Base-by-base conservation (phyloP, 2,329 filamentous ascomycete species). In the Monilinia laxa region DNA sequence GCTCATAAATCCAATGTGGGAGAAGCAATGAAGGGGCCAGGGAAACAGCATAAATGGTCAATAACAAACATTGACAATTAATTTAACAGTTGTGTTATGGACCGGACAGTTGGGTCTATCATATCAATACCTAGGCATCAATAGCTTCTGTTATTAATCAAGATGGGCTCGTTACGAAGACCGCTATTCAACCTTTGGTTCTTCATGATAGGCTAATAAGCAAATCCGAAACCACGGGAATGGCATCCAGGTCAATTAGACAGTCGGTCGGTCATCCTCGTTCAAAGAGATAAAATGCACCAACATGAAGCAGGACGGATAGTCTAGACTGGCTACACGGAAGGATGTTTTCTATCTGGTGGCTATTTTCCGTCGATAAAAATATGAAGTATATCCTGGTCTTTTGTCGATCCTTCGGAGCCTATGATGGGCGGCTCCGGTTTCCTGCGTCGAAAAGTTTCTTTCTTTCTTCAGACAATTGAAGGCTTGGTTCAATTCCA, bases 181-280 rank as follows among this genome's bases (percentile, higher is more conserved):
- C 49, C 42, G 25, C 40, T 47, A 42, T 20, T 20, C 40, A 47
- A 59, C 45, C n/a, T 47, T 35, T 25, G 42, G n/a, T n/a, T 38
- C 45, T 62, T 51, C 14, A 31, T 47, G 45, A 25, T 23, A 40
- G n/a, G 47, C 20, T 51, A 38, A 51, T 38, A 25, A 38, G 47
- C 45, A 40, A 38, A 25, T 40, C 58, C 58, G 31, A 51, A 38
- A 62, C 58, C 31, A 25, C 45, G 58, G 58, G 45, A 40, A 51
- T 62, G 45, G 16, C 4, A 49, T 59, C n/a, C 7, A 23, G 42
- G 57, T 49, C 28, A 35, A 20, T 59, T 11, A 59, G 42, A 60
- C n/a, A 20, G 45, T 60, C 28, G 58, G 45, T 31, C 14, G 45
- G 14, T 38, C 45, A 51, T 62, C 31, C 31, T 51, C 58, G 7